Conservation (phyloP, 2,329 filamentous ascomycete species). For the Ramichloridium luteum region DNA sequence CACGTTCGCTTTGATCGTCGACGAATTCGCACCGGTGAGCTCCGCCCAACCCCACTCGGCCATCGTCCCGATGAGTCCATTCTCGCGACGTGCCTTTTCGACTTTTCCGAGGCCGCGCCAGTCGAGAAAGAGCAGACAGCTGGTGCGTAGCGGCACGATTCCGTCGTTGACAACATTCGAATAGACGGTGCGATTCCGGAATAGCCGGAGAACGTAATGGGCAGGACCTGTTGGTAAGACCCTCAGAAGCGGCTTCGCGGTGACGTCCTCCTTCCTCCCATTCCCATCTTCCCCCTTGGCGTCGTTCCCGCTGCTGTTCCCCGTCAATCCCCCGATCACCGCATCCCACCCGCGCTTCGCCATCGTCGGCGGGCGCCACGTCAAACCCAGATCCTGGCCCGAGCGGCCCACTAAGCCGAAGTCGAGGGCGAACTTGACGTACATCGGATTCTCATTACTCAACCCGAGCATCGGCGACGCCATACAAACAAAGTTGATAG, state of each 20-base stretch:
- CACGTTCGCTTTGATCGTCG: constrained; percentile 32
- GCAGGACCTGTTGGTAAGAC: constrained; percentile 87
- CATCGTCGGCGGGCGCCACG: constrained; percentile 81
- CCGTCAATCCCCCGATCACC: constrained; percentile 63
- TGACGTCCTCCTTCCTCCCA: constrained; percentile 49
- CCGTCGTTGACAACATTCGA: constrained; percentile 97
- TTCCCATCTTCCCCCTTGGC: constrained; percentile 35
- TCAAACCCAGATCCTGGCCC: constrained; percentile 85
- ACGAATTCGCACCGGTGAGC: constrained; percentile 60
- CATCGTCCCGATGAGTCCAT: constrained; percentile 81
- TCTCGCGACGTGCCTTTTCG: constrained; percentile 85
- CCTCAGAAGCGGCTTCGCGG: constrained; percentile 76
- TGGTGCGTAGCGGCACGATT: constrained; percentile 88
- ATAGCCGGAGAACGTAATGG: constrained; percentile 73
- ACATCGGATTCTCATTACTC: constrained; percentile 94
- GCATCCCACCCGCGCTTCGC: constrained; percentile 79
- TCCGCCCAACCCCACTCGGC: constrained; percentile 93
- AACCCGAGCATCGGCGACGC: constrained; percentile 81
- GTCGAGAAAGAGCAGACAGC: constrained; percentile 89
- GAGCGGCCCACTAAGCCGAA: constrained; percentile 94
- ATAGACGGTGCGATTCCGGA: constrained; percentile 82
- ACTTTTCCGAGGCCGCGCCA: constrained; percentile 91
- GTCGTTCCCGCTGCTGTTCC: constrained; percentile 42
- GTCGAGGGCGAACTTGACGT: constrained; percentile 92
- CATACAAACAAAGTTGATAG: constrained; percentile 80